A percentile compares a stretch with the other conserved stretches of the same genome.
These are phyloP conservation scores for Lantana camara DNA, from an alignment of 257 asterid genomes.

Conservation along the genomic window DNA sequence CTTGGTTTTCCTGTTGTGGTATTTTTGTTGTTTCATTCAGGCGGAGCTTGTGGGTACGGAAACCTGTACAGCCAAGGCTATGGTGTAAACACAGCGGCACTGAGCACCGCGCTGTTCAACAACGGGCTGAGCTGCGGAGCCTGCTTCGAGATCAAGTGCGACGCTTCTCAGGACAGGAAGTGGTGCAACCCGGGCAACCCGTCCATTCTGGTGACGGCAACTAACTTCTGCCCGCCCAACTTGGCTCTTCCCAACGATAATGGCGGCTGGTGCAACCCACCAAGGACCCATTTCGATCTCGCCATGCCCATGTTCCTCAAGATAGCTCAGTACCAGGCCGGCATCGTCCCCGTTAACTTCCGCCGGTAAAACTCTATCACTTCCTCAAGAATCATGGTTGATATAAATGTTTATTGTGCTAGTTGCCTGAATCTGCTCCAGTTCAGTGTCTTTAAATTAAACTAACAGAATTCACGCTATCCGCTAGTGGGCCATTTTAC, in stretches of 20 bases:
- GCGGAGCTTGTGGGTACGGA: constrained; percentile 60
- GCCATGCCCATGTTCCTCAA: constrained; percentile 57
- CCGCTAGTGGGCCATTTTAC: background rate
- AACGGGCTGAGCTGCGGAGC: constrained; percentile 54
- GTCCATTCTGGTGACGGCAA: constrained; percentile 45
- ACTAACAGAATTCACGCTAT: constrained; percentile 9
- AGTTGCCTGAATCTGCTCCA: background rate
- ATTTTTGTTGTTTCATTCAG: constrained; percentile 16
- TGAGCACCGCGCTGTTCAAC: constrained; percentile 55
- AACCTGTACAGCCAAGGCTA: constrained; percentile 54
- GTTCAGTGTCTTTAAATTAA: no score
- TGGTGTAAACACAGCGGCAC: constrained; percentile 51
- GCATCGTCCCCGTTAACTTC: constrained; percentile 52
- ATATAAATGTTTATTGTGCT: background rate
- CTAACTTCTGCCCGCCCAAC: constrained; percentile 57
- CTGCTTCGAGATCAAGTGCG: constrained; percentile 52
- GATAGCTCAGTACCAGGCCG: constrained; percentile 48
- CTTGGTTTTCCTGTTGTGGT: background rate
- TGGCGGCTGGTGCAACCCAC: constrained; percentile 63
- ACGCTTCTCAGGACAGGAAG: constrained; percentile 37
- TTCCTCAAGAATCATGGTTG: background rate
- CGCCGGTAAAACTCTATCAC: constrained; percentile 40
- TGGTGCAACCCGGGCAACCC: constrained; percentile 54
- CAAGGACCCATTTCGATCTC: constrained; percentile 49
- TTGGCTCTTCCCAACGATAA: constrained; percentile 42